phyloP scores from a whole-genome alignment of 768 basidiomycete species.

The Boletus patriciae region DNA sequence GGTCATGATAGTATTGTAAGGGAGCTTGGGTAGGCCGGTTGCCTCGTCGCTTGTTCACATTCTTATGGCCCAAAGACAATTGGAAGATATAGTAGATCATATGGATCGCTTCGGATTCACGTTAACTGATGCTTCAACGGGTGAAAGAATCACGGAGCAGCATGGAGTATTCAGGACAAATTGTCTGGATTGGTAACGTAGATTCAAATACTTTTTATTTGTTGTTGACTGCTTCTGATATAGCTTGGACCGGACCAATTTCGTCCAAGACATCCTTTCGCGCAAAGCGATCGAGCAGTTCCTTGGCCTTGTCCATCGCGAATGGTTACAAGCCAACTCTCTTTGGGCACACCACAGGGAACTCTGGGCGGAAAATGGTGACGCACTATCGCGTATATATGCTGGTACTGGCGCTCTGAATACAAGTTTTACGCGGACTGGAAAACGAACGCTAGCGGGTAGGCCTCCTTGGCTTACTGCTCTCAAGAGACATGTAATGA shows the following conservation, averaged over 20 bases:
- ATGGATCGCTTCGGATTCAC: slow-evolving; percentile 86
- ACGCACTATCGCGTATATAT: slow-evolving; percentile 90
- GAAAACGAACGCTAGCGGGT: slow-evolving; percentile 92
- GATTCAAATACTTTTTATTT: background rate
- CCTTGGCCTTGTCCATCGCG: slow-evolving; percentile 71
- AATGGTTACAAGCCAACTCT: slow-evolving; percentile 65
- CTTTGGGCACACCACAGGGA: slow-evolving; percentile 90
- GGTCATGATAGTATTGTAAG: slow-evolving; percentile 86
- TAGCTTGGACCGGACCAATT: slow-evolving; percentile 96
- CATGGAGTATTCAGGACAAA: slow-evolving; percentile 92
- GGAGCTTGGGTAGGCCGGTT: slow-evolving; percentile 58
- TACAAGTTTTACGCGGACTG: slow-evolving; percentile 92
- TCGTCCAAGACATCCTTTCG: slow-evolving; percentile 93
- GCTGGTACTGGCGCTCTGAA: slow-evolving; percentile 93
- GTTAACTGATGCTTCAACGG: slow-evolving; percentile 64
- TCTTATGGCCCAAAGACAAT: slow-evolving; percentile 44
- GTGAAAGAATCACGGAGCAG: slow-evolving; percentile 82
- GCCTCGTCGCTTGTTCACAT: background rate
- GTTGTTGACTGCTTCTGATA: slow-evolving; percentile 7
- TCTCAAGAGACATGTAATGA: background rate
- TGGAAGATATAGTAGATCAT: slow-evolving; percentile 57
- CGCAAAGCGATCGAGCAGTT: slow-evolving; percentile 80
- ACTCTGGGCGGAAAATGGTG: slow-evolving; percentile 97
- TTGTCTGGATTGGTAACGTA: slow-evolving; percentile 85
- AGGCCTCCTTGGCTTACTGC: slow-evolving; percentile 10